phyloP scores from a whole-genome alignment of 257 asterid genomes.

The Handroanthus guayacan region DNA sequence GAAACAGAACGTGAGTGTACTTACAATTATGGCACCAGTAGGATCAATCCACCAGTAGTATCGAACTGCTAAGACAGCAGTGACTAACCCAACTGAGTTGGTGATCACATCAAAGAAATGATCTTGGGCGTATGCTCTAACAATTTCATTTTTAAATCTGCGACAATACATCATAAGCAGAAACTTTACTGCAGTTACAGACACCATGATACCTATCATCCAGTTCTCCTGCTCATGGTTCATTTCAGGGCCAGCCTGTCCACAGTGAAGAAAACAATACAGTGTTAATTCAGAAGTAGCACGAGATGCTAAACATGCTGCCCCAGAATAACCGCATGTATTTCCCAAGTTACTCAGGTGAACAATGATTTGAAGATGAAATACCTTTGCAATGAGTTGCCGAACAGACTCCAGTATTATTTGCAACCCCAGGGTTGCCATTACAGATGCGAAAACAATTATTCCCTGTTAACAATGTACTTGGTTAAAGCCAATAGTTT shows the following conservation, averaged over 20 bases:
- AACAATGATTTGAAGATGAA: not conserved
- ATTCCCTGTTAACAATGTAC: slow-evolving; percentile 66
- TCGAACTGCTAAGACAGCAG: slow-evolving; percentile 79
- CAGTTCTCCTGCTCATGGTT: slow-evolving; percentile 75
- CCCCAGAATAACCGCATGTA: not conserved
- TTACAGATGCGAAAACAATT: slow-evolving; percentile 89
- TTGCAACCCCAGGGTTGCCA: slow-evolving; percentile 95
- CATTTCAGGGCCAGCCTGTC: slow-evolving; percentile 66
- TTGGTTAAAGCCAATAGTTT: slow-evolving; percentile 27
- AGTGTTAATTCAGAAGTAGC: slow-evolving; percentile 22
- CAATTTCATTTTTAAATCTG: slow-evolving; percentile 79
- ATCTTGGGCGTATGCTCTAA: slow-evolving; percentile 91
- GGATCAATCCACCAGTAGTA: slow-evolving; percentile 97
- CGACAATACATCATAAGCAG: slow-evolving; percentile 80
- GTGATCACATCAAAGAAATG: slow-evolving; percentile 91
- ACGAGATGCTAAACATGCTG: slow-evolving; percentile 7
- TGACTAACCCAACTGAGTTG: slow-evolving; percentile 75
- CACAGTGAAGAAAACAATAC: not conserved
- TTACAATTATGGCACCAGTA: slow-evolving; percentile 81
- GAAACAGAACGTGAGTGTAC: slow-evolving; percentile 35
- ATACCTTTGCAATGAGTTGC: slow-evolving; percentile 75
- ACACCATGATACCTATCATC: slow-evolving; percentile 95
- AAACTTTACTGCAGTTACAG: slow-evolving; percentile 83
- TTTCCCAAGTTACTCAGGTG: not conserved
- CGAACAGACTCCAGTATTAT: slow-evolving; percentile 81